phyloP scores from a whole-genome alignment of 1,139 yeast species.

The Blastobotrys serpentis region DNA sequence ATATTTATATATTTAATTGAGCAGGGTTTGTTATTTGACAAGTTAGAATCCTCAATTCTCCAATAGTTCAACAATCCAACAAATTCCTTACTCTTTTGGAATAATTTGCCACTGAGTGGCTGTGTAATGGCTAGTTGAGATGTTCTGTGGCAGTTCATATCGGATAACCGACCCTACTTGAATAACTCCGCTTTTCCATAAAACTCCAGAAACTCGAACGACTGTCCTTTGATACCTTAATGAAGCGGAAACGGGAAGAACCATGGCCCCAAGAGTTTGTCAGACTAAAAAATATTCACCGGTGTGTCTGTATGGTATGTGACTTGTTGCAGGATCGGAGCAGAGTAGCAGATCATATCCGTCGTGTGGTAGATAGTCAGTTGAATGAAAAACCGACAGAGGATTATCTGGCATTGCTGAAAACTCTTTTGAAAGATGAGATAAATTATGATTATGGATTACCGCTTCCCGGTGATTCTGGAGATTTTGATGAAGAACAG shows the following conservation, averaged over 20 bases:
- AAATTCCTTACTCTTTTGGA: background rate
- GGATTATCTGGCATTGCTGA: background rate
- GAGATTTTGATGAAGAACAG: slow-evolving; percentile 38
- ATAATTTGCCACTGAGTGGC: background rate
- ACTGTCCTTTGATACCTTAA: no score
- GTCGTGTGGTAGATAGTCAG: slow-evolving; percentile 5
- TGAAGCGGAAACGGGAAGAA: background rate
- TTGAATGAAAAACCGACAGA: background rate
- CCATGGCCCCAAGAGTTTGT: slow-evolving; percentile 2
- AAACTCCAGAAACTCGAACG: no score
- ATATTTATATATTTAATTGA: slow-evolving; percentile 9
- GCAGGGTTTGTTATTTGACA: no score
- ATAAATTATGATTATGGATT: slow-evolving; percentile 8
- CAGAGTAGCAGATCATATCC: slow-evolving; percentile 1
- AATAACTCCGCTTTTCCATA: no score
- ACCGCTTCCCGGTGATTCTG: slow-evolving; percentile 29
- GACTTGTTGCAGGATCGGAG: slow-evolving; percentile 4
- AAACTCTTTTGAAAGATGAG: slow-evolving; percentile 9
- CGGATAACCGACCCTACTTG: no score
- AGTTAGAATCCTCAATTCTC: no score
- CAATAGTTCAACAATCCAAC: no score
- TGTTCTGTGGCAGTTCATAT: no score
- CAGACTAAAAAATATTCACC: background rate
- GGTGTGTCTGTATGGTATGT: slow-evolving; percentile 8
- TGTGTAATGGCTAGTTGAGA: no score